Base-by-base conservation (phyloP, 257 asterid genomes). In the Thymus mandschuricus region DNA sequence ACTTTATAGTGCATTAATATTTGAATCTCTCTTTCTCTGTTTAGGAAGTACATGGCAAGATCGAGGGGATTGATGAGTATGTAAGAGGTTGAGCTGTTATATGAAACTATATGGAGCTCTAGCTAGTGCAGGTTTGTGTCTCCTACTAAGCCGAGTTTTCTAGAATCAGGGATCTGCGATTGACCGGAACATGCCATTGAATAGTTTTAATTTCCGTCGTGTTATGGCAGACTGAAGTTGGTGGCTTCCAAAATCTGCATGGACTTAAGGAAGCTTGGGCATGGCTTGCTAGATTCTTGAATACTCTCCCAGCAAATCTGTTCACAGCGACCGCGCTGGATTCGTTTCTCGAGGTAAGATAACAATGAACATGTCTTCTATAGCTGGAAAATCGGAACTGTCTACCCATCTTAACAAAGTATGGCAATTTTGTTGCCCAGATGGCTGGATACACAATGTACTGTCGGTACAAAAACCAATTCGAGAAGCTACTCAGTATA, bases 221-320 rank as follows among this genome's bases (percentile, higher is more conserved):
- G 68, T 68, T 59, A 67, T 79, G 61, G 68, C 90, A 91, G 99
- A 82, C 98, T 75, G 93, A 91, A 66, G 78, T 88, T 56, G 50
- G 76, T 2, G 83, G 85, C 76, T 30, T 76, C 60, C 86, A 68
- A 60, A 94, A 94, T 78, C 81, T 69, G 73, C 97, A 91, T 70
- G 99, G 97, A 56, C 77, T 84, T 49, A 48, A 52, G 70, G 93
- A 89, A 74, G 98, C 96, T 46, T 94, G 99, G 98, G 83, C 93
- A 46, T 94, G 99, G 99, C 85, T 91, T 55, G 92, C 98, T 29
- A 82, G 98, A 77, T 86, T 91, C 86, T 79, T 91, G 78, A 94
- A 94, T 74, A 29, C 85, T 68, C 80, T 94, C 57, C 99, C 98
- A 2, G 88, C 96, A 66, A 94, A 94, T 81, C 67, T 80, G 11